These are phyloP conservation scores for Globisporangium uncinulatum DNA, from an alignment of 352 stramenopile species.

Conservation along the genomic window DNA sequence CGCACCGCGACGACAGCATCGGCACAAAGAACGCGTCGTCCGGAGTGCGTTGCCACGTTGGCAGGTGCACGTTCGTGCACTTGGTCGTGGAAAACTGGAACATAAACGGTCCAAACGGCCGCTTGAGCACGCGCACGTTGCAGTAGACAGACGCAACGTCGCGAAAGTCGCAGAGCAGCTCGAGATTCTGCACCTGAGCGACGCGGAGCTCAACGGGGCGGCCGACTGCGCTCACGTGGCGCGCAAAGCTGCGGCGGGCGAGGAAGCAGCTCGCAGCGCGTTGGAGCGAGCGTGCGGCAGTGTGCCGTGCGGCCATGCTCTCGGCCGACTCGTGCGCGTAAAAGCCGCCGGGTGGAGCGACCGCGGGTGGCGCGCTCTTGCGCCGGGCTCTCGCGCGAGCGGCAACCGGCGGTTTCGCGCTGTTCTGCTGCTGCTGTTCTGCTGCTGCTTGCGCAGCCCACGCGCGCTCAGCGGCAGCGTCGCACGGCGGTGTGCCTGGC, in stretches of 20 bases:
- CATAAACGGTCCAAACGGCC: constrained; percentile 84
- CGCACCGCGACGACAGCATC: constrained; percentile 76
- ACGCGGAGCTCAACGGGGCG: constrained; percentile 60
- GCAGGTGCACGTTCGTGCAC: constrained; percentile 48
- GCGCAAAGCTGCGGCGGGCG: constrained; percentile 23
- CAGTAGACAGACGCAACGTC: constrained; percentile 63
- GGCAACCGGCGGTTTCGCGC: not conserved
- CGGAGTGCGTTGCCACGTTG: constrained; percentile 23
- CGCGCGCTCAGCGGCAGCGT: constrained; percentile 22
- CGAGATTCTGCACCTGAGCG: constrained; percentile 32
- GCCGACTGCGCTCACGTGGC: constrained; percentile 44
- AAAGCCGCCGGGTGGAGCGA: not conserved
- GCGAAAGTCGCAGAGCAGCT: constrained; percentile 76
- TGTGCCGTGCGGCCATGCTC: constrained; percentile 26
- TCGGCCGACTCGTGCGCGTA: constrained; percentile 21
- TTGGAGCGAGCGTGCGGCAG: constrained; percentile 30
- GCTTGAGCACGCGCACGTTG: constrained; percentile 81
- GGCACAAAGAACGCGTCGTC: constrained; percentile 70
- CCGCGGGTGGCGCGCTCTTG: not conserved
- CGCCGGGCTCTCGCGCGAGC: not conserved
- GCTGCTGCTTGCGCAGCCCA: constrained; percentile 16
- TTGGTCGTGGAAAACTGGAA: constrained; percentile 72
- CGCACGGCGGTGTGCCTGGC: constrained; percentile 61
- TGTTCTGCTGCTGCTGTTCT: constrained; percentile 2
- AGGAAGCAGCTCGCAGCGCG: constrained; percentile 34